Conservation (phyloP, 2,329 filamentous ascomycete species). For the Rutstroemia sp. region DNA sequence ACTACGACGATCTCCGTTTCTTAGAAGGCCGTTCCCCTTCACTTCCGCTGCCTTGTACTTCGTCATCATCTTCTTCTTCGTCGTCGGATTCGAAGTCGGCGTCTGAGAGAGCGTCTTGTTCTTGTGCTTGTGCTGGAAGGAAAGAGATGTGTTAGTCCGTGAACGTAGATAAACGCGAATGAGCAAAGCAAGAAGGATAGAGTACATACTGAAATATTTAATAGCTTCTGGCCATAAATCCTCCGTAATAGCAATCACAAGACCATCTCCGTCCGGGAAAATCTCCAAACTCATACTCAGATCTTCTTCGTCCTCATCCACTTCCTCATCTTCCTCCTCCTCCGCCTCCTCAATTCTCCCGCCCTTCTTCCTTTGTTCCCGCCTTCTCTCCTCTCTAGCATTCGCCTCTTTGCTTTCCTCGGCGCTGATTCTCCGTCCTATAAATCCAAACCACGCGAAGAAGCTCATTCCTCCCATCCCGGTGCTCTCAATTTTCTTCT, state of each 20-base stretch:
- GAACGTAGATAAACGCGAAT: background rate
- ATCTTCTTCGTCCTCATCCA: slow-evolving; percentile 45
- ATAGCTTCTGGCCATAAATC: slow-evolving; percentile 85
- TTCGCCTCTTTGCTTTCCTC: slow-evolving; percentile 61
- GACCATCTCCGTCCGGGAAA: slow-evolving; percentile 78
- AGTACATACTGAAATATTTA: slow-evolving; percentile 75
- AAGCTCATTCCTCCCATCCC: slow-evolving; percentile 66
- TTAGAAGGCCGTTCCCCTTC: background rate
- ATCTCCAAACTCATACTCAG: slow-evolving; percentile 69
- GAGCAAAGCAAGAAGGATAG: background rate
- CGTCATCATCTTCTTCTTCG: slow-evolving; percentile 38
- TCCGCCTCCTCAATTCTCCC: slow-evolving; percentile 23
- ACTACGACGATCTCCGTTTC: background rate
- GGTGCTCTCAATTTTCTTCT: slow-evolving; percentile 48
- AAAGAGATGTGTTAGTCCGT: slow-evolving; percentile 31
- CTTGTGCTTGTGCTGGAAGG: slow-evolving; percentile 57
- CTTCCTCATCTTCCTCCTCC: slow-evolving; percentile 40
- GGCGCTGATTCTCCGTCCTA: slow-evolving; percentile 59
- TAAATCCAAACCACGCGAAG: slow-evolving; percentile 85
- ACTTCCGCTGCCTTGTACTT: background rate
- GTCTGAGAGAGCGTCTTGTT: slow-evolving; percentile 60
- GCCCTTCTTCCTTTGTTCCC: slow-evolving; percentile 35
- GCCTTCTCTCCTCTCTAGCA: slow-evolving; percentile 49
- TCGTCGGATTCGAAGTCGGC: slow-evolving; percentile 62
- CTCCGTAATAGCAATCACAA: slow-evolving; percentile 74